Conservation (phyloP, 1,139 yeast species). For the Nadsonia commutata region DNA sequence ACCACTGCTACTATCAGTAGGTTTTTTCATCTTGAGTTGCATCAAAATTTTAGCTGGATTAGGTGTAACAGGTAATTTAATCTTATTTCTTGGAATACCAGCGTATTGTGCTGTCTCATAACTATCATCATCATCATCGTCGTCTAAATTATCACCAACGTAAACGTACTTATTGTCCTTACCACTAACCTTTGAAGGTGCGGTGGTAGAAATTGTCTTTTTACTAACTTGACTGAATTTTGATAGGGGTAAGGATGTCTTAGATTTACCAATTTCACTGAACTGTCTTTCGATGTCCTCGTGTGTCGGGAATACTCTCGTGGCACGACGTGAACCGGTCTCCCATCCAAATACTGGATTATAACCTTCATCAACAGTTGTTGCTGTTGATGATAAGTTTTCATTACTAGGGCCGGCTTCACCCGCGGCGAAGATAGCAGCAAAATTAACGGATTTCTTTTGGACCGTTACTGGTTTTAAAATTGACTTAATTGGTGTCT, state of each 20-base stretch:
- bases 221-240: too few relatives aligned
- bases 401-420: background rate
- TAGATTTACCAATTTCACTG: too few relatives aligned
- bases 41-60: background rate
- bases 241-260: too few relatives aligned
- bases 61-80: background rate
- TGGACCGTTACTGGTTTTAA: too few relatives aligned
- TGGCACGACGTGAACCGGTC: background rate
- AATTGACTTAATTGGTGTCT: background rate
- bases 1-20: too few relatives aligned
- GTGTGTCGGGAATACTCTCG: slow-evolving; percentile 3
- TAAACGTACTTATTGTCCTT: too few relatives aligned
- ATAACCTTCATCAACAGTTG: background rate
- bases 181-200: too few relatives aligned
- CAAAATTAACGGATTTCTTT: background rate
- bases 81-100: background rate
- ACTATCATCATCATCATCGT: too few relatives aligned
- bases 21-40: background rate
- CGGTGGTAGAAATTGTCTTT: too few relatives aligned
- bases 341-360: slow-evolving; percentile 3
- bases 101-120: too few relatives aligned
- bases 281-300: background rate
- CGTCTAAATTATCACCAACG: too few relatives aligned
- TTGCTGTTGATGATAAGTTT: background rate
- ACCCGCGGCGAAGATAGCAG: slow-evolving; percentile 1